phyloP scores from a whole-genome alignment of 2,329 filamentous ascomycete species.

The Canariomyces notabilis region DNA sequence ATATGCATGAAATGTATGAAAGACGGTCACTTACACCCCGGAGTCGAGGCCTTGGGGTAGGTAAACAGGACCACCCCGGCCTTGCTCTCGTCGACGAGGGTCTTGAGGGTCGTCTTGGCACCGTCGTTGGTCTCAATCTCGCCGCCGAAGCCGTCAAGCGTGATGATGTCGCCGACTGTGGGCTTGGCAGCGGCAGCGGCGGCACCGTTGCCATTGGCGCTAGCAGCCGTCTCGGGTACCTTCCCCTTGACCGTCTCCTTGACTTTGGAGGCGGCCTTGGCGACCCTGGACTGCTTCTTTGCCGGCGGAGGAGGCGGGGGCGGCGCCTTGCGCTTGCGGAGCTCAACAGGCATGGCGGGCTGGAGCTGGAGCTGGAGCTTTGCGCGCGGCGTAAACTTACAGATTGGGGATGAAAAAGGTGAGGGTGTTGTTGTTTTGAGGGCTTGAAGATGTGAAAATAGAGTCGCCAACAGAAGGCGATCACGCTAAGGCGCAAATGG shows the following conservation, averaged over 20 bases:
- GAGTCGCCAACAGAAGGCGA: constrained; percentile 13
- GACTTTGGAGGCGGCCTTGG: constrained; percentile 21
- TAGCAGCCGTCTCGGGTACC: constrained; percentile 14
- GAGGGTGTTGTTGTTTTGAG: too few relatives aligned
- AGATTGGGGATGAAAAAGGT: constrained; percentile 8
- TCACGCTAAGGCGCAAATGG: background rate
- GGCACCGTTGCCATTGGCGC: constrained; percentile 20
- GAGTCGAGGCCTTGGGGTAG: constrained; percentile 90
- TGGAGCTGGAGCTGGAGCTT: too few relatives aligned
- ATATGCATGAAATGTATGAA: background rate
- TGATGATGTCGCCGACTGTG: constrained; percentile 50
- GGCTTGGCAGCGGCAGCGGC: constrained; percentile 31
- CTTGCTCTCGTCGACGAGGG: constrained; percentile 77
- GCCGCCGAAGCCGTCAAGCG: constrained; percentile 57
- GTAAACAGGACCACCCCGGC: constrained; percentile 88
- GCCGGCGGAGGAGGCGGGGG: constrained; percentile 42
- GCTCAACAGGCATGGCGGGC: constrained; percentile 49
- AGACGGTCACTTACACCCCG: constrained; percentile 68
- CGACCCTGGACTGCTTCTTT: constrained; percentile 38
- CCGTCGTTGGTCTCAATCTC: constrained; percentile 85
- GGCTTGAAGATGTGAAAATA: constrained; percentile 2
- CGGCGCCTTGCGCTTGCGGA: constrained; percentile 57
- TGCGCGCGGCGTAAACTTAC: constrained; percentile 10
- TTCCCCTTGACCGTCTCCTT: constrained; percentile 22
- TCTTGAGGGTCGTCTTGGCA: constrained; percentile 69